Evolutionary conservation across 257 asterid genomes (phyloP).

Genomic region (Solanum pennellii): DNA sequence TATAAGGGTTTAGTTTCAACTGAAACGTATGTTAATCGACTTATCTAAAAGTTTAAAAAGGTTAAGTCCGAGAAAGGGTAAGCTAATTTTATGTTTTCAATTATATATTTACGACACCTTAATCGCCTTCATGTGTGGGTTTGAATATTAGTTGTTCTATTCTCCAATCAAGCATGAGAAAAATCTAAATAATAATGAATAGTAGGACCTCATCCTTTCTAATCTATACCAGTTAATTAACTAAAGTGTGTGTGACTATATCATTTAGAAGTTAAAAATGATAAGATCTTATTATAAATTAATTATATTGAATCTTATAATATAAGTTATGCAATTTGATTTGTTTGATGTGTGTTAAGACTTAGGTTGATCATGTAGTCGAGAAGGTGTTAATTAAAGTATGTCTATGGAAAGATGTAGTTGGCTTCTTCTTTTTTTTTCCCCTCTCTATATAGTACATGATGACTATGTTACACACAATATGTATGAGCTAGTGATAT

Average conservation of each 20-base stretch:
- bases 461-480: not conserved
- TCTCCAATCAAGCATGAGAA: not conserved
- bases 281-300: not conserved
- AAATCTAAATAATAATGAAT: not conserved
- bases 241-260: not conserved
- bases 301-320: not conserved
- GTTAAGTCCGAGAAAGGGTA: not conserved
- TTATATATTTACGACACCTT: not conserved
- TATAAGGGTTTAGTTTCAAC: not conserved
- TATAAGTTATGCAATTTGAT: not conserved
- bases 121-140: not conserved
- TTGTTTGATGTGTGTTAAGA: not conserved
- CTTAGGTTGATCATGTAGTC: conserved; percentile 17
- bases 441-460: not conserved
- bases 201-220: not conserved
- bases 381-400: not conserved
- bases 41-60: not conserved
- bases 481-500: not conserved
- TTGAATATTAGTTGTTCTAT: not conserved
- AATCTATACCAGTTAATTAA: not conserved
- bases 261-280: not conserved
- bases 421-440: not conserved
- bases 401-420: not conserved
- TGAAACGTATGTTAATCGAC: not conserved
- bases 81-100: not conserved